phyloP scores from a whole-genome alignment of 129 eudicot species.

The Chrysanthemum makinoi region DNA sequence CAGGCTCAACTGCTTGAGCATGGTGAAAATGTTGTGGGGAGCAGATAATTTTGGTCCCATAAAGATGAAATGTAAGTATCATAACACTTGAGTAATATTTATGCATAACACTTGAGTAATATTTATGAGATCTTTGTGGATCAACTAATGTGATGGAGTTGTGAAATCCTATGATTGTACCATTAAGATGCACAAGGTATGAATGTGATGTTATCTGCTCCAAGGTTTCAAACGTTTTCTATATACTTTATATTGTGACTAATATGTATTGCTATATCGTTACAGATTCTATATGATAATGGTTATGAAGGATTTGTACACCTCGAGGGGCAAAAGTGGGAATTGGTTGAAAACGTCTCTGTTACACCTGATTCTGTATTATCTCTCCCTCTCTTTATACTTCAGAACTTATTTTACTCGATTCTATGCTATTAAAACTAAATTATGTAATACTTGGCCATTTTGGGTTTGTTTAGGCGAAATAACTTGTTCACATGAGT shows the following conservation, averaged over 20 bases:
- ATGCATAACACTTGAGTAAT: no score
- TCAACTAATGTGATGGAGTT: conserved; percentile 17
- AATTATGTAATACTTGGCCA: neutral
- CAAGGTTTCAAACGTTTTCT: neutral
- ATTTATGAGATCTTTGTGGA: conserved; percentile 10
- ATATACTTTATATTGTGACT: no score
- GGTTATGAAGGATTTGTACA: conserved; percentile 27
- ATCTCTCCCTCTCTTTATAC: conserved; percentile 17
- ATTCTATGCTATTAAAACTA: neutral
- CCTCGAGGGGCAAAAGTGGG: conserved; percentile 27
- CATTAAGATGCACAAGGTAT: conserved; percentile 24
- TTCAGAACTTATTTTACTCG: neutral
- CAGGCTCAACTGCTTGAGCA: conserved; percentile 26
- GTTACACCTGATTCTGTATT: conserved; percentile 6
- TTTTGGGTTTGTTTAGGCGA: neutral
- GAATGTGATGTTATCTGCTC: neutral
- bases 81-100: neutral
- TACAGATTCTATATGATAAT: conserved; percentile 31
- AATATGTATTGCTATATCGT: conserved; percentile 10
- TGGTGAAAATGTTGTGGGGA: conserved; percentile 48
- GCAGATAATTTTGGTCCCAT: conserved; percentile 67
- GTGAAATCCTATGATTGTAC: conserved; percentile 21
- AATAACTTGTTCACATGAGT: neutral
- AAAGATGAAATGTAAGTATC: conserved; percentile 43
- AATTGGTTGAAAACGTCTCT: conserved; percentile 35